These are phyloP conservation scores for Rhytidiadelphus loreus DNA, from an alignment of 225 moss, liverwort and hornwort species.

Conservation along the genomic window DNA sequence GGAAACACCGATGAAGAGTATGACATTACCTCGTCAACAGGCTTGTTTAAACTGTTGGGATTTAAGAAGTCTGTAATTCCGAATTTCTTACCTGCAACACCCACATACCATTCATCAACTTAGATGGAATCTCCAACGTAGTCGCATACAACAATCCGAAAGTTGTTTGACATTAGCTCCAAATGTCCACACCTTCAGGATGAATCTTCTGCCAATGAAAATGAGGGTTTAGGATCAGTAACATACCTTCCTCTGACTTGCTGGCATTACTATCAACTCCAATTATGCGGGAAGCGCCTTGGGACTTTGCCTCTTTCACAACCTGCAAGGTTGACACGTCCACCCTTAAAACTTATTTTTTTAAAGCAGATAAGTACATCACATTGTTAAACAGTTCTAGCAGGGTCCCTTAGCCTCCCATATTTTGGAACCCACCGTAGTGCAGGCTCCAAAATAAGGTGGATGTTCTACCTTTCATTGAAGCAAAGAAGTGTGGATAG, in stretches of 20 bases:
- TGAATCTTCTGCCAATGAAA: neutral
- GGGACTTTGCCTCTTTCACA: constrained; percentile 63
- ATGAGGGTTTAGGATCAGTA: neutral
- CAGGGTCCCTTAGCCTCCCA: neutral
- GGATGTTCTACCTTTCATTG: neutral
- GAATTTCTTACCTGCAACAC: constrained; percentile 48
- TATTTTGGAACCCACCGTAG: neutral
- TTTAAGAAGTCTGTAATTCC: constrained; percentile 83
- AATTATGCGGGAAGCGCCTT: constrained; percentile 78
- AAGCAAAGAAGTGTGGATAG: neutral
- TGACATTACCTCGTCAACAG: constrained; percentile 56
- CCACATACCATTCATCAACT: neutral
- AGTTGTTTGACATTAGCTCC: neutral
- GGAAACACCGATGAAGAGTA: neutral
- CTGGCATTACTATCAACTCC: constrained; percentile 53
- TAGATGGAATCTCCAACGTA: neutral
- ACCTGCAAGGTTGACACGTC: constrained; percentile 34
- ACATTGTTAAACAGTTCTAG: neutral
- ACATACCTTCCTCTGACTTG: constrained; percentile 56
- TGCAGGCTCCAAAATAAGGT: neutral
- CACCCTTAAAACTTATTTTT: neutral
- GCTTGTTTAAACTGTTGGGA: constrained; percentile 33
- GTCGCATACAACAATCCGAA: neutral
- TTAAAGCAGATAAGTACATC: neutral
- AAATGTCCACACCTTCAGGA: neutral